Evolutionary conservation across 768 basidiomycete genomes (phyloP), one percentile per base, ranked within the genome.

Genomic region (Trichaptum fuscoviolaceum): DNA sequence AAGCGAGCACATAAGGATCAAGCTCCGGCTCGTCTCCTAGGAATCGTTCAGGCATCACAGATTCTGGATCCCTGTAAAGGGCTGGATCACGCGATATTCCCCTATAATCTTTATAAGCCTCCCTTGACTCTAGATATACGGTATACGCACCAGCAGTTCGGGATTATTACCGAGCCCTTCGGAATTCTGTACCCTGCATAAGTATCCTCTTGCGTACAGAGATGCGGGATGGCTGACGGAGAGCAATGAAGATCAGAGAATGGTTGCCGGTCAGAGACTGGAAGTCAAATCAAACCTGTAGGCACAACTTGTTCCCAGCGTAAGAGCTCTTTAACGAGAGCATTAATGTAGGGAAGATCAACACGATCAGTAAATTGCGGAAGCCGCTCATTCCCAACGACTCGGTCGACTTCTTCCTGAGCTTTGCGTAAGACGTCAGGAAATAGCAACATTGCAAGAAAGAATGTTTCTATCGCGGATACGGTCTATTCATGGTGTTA

Each of bases 31-130:
- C 42, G 15, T 52, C 62, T 0, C 74, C 72, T 0, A 77, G 69
- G 63, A 71, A 80, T 15, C 78, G 73, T 34, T 80, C 79, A 7
- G 79, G 78, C 2, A 67, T 70, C 65, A 80, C 80, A 1, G 58
- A 66, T 0, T 58, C 52, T 1, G 80, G 79, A 59, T 78, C 71
- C 7, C 74, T 71, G 65, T 80, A 80, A 5, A 42, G 30, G 7
- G 18, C 36, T 10, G 71, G 70, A 61, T 74, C 73, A 24, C 64
- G 71, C 34, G 70, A 66, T 20, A 74, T 71, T 18, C 66, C 68
- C 73, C 73, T 73, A 12, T 2, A 20, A 12, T 52, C 15, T 6
- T 12, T 12, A 52, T 52, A 12, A 52, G 42, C 15, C 42, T 20
- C 20, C 3, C 15, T 12, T 12, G 2, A 52, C 2, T 52, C 3